Evolutionary conservation across 768 basidiomycete species (phyloP).

Genomic region (Leccinum obscurum): DNA sequence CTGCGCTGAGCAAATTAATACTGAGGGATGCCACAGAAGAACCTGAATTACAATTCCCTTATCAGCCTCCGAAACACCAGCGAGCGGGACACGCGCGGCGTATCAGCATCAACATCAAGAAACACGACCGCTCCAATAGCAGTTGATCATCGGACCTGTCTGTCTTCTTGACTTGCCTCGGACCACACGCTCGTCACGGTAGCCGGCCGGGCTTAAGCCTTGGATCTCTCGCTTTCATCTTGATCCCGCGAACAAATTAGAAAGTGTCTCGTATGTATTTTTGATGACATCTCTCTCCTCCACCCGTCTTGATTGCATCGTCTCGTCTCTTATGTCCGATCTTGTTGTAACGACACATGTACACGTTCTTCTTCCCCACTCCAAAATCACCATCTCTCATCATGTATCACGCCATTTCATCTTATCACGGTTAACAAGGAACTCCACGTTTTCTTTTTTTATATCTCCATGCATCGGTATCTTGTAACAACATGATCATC

Average conservation of each 20-base stretch:
- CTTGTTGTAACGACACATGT: not conserved
- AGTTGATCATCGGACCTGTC: conserved; percentile 6
- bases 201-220: not conserved
- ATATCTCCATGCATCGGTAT: not conserved
- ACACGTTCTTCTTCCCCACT: not conserved
- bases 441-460: not conserved
- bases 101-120: conserved; percentile 40
- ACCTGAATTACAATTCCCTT: conserved; percentile 29
- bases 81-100: conserved; percentile 41
- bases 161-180: not conserved
- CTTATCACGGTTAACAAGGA: not conserved
- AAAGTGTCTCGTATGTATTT: not conserved
- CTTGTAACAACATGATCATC: not conserved
- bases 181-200: not conserved
- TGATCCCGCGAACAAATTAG: not conserved
- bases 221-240: not conserved
- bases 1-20: not conserved
- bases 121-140: conserved; percentile 12
- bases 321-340: not conserved
- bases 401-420: not conserved
- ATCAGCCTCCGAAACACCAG: conserved; percentile 33
- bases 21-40: not conserved
- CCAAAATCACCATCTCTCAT: not conserved
- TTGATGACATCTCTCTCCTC: not conserved
- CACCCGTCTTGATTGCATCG: not conserved